Evolutionary conservation across 768 basidiomycete genomes (phyloP).

Genomic region (Dictyophora rubrovolvata): DNA sequence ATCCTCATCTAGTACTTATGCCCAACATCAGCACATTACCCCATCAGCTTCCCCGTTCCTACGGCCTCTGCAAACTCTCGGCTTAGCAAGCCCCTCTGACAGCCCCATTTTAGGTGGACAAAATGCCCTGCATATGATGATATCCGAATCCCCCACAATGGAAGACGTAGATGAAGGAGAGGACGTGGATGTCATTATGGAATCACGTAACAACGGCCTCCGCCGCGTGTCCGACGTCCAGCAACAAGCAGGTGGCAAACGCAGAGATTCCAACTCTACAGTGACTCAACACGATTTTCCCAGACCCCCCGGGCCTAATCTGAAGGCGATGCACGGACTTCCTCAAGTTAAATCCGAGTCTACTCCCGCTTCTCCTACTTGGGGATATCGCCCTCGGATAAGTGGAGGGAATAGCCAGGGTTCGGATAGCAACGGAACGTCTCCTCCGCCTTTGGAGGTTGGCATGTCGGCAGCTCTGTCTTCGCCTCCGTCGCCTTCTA

Average conservation of each 20-base stretch:
- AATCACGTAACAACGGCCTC: neutral
- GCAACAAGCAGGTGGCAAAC: neutral
- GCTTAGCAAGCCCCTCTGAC: conserved; percentile 1
- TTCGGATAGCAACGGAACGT: neutral
- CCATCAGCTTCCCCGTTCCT: conserved; percentile 76
- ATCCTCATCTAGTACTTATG: neutral
- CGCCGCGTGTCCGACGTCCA: too few species aligned
- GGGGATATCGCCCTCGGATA: neutral
- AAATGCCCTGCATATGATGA: neutral
- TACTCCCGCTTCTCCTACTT: conserved; percentile 6
- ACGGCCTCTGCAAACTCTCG: conserved; percentile 59
- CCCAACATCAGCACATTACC: conserved; percentile 27
- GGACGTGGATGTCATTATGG: neutral
- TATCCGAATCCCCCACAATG: too few species aligned
- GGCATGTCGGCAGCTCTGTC: neutral
- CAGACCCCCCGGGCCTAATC: neutral
- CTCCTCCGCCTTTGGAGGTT: neutral
- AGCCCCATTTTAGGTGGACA: conserved; percentile 2
- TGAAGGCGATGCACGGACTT: neutral
- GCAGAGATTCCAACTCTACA: conserved; percentile 5
- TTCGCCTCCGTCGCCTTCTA: neutral
- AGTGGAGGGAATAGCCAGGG: neutral
- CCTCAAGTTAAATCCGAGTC: conserved; percentile 9
- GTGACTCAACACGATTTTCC: conserved; percentile 6
- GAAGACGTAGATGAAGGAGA: neutral